Conservation (phyloP, 2,329 filamentous ascomycete species). For the Septoria petroselini region DNA sequence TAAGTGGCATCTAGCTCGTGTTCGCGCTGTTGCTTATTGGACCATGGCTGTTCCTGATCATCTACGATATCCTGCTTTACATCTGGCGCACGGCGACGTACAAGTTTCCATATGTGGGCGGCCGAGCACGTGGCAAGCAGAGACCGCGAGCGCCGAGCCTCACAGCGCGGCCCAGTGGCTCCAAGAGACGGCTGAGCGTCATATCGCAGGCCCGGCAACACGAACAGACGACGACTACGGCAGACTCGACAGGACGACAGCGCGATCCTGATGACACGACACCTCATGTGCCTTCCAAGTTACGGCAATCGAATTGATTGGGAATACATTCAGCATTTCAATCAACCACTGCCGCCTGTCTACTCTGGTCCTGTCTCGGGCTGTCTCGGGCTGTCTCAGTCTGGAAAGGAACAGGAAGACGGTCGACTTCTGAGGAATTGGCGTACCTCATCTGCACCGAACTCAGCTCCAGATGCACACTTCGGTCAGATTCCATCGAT, state of each 20-base stretch:
- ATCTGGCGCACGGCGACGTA: conserved; percentile 57
- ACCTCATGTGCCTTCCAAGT: conserved; percentile 19
- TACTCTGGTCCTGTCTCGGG: not conserved
- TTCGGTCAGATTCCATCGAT: too few relatives aligned
- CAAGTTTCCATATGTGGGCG: conserved; percentile 59
- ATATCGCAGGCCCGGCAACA: conserved; percentile 28
- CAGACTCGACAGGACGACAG: conserved; percentile 30
- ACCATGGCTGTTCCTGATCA: conserved; percentile 60
- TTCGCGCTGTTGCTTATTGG: conserved; percentile 59
- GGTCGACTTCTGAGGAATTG: too few relatives aligned
- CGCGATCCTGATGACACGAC: conserved; percentile 18
- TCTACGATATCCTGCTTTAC: conserved; percentile 64
- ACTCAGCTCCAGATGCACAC: too few relatives aligned
- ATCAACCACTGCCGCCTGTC: too few relatives aligned
- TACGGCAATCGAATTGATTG: not conserved
- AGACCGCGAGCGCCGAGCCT: conserved; percentile 62
- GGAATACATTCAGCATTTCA: too few relatives aligned
- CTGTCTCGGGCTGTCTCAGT: too few relatives aligned
- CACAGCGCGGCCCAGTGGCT: conserved; percentile 55
- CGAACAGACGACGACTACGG: conserved; percentile 24
- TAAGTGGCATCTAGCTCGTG: conserved; percentile 49
- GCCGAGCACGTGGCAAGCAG: conserved; percentile 57
- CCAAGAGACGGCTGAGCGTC: conserved; percentile 45
- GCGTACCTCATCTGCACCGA: too few relatives aligned
- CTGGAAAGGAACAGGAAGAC: too few relatives aligned